Evolutionary conservation across 106 monocot species (phyloP).

Genomic region (Xerophyta viscosa): DNA sequence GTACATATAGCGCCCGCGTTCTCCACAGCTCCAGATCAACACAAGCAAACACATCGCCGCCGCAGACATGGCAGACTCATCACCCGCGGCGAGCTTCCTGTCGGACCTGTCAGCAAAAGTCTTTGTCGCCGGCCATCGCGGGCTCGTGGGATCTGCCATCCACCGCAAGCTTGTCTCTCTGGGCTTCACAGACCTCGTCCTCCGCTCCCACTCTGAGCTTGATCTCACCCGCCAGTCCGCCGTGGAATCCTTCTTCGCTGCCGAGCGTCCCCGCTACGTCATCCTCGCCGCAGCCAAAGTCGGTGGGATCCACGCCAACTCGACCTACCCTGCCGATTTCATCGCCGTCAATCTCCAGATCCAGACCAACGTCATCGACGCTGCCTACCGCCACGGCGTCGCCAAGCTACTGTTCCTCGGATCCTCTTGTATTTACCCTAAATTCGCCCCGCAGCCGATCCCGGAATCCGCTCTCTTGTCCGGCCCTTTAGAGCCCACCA

Average conservation of each 20-base stretch:
- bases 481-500: constrained; percentile 90
- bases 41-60: constrained; percentile 1
- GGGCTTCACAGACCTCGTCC: constrained; percentile 72
- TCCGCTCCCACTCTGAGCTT: constrained; percentile 70
- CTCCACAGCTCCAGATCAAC: neutral
- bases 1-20: too few species aligned
- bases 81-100: constrained; percentile 29
- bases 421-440: constrained; percentile 99
- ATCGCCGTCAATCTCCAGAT: constrained; percentile 92
- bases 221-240: constrained; percentile 87
- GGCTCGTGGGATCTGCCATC: constrained; percentile 87
- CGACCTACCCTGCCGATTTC: constrained; percentile 91
- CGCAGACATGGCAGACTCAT: constrained; percentile 6
- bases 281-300: constrained; percentile 91
- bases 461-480: constrained; percentile 70
- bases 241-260: constrained; percentile 82
- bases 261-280: constrained; percentile 63
- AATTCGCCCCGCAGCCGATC: constrained; percentile 90
- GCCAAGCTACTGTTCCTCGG: constrained; percentile 90
- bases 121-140: constrained; percentile 89
- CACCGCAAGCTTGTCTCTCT: constrained; percentile 53
- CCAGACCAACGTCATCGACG: constrained; percentile 92
- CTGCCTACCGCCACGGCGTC: constrained; percentile 48
- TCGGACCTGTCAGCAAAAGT: constrained; percentile 63
- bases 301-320: constrained; percentile 97